Evolutionary conservation across 192 early-diverging fungal species (phyloP).

Genomic region (Gaertneriomyces semiglobifer): DNA sequence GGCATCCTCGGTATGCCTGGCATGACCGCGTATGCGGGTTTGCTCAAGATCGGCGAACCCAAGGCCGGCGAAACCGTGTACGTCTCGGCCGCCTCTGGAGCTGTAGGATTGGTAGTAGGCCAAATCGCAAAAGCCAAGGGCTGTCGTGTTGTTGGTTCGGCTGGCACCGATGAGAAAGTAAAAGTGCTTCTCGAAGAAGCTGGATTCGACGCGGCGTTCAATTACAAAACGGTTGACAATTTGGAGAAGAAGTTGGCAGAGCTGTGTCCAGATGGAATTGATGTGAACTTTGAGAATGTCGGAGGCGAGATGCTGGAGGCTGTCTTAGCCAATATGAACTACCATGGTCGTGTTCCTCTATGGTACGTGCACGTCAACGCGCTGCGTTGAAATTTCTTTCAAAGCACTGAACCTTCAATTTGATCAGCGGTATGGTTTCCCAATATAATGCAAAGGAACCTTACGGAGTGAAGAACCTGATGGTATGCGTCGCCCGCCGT

Average conservation of each 20-base stretch:
- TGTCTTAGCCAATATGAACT: conserved; percentile 62
- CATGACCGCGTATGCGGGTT: conserved; percentile 70
- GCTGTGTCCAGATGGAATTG: conserved; percentile 74
- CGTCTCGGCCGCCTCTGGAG: conserved; percentile 76
- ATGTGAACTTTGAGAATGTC: conserved; percentile 49
- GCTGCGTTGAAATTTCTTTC: not conserved
- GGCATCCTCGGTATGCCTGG: conserved; percentile 76
- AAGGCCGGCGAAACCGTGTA: conserved; percentile 80
- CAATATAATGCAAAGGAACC: conserved; percentile 55
- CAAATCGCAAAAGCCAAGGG: conserved; percentile 69
- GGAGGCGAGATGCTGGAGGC: conserved; percentile 78
- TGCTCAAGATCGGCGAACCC: conserved; percentile 63
- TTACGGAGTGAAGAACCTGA: conserved; percentile 60
- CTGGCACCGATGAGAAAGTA: conserved; percentile 82
- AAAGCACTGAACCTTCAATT: not conserved
- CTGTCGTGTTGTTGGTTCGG: conserved; percentile 76
- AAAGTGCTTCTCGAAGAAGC: conserved; percentile 59
- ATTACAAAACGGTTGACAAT: conserved; percentile 80
- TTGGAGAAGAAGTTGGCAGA: conserved; percentile 49
- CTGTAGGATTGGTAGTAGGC: conserved; percentile 67
- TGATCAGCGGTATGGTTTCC: conserved; percentile 65
- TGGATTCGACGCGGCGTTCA: conserved; percentile 83
- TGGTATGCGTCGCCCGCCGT: conserved; percentile 51
- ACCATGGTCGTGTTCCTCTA: conserved; percentile 61
- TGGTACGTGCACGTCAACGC: conserved; percentile 33